Evolutionary conservation across 148 eudicot species (phyloP), one percentile per base, ranked within the genome.

Genomic region (Persicaria tinctoria): DNA sequence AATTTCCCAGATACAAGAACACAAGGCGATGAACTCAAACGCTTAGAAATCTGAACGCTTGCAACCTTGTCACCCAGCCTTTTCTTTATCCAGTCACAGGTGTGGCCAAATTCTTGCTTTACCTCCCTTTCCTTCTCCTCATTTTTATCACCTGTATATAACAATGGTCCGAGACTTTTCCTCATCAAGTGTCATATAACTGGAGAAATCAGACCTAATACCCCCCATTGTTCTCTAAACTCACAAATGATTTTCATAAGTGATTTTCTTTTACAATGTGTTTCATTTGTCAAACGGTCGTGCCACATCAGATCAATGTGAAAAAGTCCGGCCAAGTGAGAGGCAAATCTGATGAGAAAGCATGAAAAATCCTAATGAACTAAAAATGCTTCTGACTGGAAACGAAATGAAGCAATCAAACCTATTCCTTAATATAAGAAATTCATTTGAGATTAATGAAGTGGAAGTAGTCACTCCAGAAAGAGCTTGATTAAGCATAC

Each of bases 1-100:
- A 89, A 90, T 83, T 83, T 90, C 18, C 92, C 99, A 16, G 99
- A 85, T 20, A 84, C 97, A 77, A 95, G 96, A 78, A 92, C 97
- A 79, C 99, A 95, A 59, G 99, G 97, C 11, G 99, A 95, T 53
- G 94, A 53, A 73, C 96, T 95, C 70, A 95, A 80, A 14, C 99
- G 97, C 53, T 83, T 84, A 9, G 99, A 95, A 75, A 95, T 80
- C 80, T 95, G 96, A 73, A 95, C 99, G 78, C 91, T 89, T 56
- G 94, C 91, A 79, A 95, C 97, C 83, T 86, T 95, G 77, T 95
- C 96, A 46, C 96, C 94, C 73, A 95, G 74, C 48, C 89, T 89
- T 75, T 92, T 92, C 82, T 92, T 92, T 51, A 95, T 90, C 97
- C 99, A 92, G 75, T 92, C 97, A 82, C 99, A 95, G 44, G 93